These are phyloP conservation scores for Ambrosia artemisiifolia DNA, from an alignment of 129 eudicot genomes.

Conservation along the genomic window DNA sequence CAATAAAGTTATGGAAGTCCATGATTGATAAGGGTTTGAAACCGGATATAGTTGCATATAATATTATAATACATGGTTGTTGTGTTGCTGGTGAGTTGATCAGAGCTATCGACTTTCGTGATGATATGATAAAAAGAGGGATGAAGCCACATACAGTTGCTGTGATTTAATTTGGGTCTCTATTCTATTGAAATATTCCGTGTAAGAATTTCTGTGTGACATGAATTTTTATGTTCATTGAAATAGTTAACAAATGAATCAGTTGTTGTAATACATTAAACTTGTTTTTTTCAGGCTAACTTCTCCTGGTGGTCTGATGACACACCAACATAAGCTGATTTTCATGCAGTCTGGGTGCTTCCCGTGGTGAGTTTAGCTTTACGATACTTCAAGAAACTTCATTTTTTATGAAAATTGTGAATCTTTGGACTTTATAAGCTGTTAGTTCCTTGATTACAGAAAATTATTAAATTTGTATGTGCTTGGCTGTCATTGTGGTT, in stretches of 20 bases:
- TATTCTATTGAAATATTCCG: conserved; percentile 6
- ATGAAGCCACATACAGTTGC: conserved; percentile 31
- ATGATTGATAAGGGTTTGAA: conserved; percentile 62
- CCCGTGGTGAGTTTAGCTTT: conserved; percentile 6
- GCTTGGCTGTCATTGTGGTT: not conserved
- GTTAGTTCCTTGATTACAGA: not conserved
- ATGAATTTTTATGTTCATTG: not conserved
- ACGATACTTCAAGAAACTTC: not conserved
- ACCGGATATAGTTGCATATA: conserved; percentile 78
- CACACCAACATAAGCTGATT: not conserved
- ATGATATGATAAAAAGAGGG: conserved; percentile 73
- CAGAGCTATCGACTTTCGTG: conserved; percentile 63
- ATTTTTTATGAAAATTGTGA: not conserved
- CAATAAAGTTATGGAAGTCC: conserved; percentile 65
- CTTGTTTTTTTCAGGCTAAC: conserved; percentile 9
- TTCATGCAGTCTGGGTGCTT: conserved; percentile 20
- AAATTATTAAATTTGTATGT: not conserved
- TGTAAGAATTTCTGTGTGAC: conserved; percentile 15
- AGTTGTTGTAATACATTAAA: not conserved
- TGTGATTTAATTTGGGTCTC: conserved; percentile 5
- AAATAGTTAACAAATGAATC: not conserved
- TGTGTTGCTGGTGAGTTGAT: conserved; percentile 59
- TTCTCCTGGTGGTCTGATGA: not conserved
- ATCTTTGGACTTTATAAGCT: not conserved
- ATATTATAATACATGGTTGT: conserved; percentile 63